Evolutionary conservation across 768 basidiomycete genomes (phyloP).

Genomic region (Tephrocybe sp.): DNA sequence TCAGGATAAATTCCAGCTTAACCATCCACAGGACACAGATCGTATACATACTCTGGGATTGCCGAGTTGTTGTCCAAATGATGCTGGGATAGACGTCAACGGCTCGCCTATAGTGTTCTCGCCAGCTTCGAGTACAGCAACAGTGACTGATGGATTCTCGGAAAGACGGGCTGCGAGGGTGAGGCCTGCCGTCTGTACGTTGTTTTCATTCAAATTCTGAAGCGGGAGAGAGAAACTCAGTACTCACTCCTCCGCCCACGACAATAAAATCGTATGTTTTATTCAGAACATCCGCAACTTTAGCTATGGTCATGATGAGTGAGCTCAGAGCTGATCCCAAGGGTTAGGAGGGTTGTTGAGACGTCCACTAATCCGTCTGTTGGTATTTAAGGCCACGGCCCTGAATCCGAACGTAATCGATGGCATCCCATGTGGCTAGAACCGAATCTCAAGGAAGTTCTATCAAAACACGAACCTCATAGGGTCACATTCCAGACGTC

Average conservation of each 20-base stretch:
- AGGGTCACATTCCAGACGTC: too few relatives aligned
- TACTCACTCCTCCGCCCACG: conserved; percentile 23
- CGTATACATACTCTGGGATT: conserved; percentile 25
- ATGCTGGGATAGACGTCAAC: conserved; percentile 29
- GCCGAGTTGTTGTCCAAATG: conserved; percentile 24
- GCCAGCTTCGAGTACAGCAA: conserved; percentile 39
- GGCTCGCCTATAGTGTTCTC: conserved; percentile 30
- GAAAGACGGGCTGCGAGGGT: conserved; percentile 40
- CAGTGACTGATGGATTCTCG: conserved; percentile 33
- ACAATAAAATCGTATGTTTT: conserved; percentile 30
- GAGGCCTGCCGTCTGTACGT: conserved; percentile 29
- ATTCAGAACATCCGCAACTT: conserved; percentile 13
- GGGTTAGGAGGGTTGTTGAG: too few relatives aligned
- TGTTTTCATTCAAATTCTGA: background rate
- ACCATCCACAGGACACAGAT: background rate
- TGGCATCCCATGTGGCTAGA: too few relatives aligned
- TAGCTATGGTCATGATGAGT: conserved; percentile 8
- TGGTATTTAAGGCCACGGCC: too few relatives aligned
- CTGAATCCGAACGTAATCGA: too few relatives aligned
- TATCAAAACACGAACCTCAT: too few relatives aligned
- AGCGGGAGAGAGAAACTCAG: background rate
- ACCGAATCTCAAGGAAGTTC: too few relatives aligned
- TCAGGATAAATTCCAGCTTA: background rate
- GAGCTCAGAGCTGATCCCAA: too few relatives aligned
- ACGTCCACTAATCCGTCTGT: too few relatives aligned